phyloP scores from a whole-genome alignment of 2,329 filamentous ascomycete genomes.

The Fusarium neocosmosporiellum region DNA sequence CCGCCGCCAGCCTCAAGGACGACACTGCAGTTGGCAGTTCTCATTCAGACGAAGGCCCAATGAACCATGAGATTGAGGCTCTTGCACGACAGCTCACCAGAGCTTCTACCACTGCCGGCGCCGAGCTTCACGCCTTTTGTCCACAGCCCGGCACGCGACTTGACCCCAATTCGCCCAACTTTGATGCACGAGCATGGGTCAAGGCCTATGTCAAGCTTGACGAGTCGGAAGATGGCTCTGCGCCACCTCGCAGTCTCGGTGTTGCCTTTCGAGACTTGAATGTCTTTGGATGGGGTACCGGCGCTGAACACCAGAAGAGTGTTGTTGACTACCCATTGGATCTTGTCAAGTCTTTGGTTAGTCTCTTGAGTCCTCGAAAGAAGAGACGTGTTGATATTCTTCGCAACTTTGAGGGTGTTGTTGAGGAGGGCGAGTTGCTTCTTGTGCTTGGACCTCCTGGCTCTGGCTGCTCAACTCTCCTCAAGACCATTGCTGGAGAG shows the following conservation, averaged over 20 bases:
- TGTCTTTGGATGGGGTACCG: slow-evolving; percentile 43
- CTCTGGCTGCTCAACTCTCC: slow-evolving; percentile 65
- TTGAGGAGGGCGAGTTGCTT: slow-evolving; percentile 45
- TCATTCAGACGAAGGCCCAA: background rate
- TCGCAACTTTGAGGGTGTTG: slow-evolving; percentile 43
- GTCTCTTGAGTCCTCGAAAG: slow-evolving; percentile 4
- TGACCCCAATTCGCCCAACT: slow-evolving; percentile 41
- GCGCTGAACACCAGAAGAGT: slow-evolving; percentile 40
- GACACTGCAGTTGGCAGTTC: background rate
- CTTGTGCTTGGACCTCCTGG: slow-evolving; percentile 63
- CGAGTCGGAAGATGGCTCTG: slow-evolving; percentile 40
- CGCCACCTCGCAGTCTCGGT: slow-evolving; percentile 39
- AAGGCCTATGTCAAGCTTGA: slow-evolving; percentile 41
- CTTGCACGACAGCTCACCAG: slow-evolving; percentile 28
- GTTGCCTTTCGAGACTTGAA: slow-evolving; percentile 43
- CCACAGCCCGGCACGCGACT: slow-evolving; percentile 35
- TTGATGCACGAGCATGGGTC: slow-evolving; percentile 42
- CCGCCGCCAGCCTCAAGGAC: slow-evolving; percentile 3
- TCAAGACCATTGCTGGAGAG: slow-evolving; percentile 67
- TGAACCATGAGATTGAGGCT: slow-evolving; percentile 11
- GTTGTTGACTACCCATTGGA: slow-evolving; percentile 38
- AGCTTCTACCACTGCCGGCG: slow-evolving; percentile 22
- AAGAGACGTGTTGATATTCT: slow-evolving; percentile 41
- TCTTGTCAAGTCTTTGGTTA: slow-evolving; percentile 2
- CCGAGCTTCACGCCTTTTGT: slow-evolving; percentile 32